Base-by-base conservation (phyloP, 176 grass and related monocot genomes). In the Carex kokanica region DNA sequence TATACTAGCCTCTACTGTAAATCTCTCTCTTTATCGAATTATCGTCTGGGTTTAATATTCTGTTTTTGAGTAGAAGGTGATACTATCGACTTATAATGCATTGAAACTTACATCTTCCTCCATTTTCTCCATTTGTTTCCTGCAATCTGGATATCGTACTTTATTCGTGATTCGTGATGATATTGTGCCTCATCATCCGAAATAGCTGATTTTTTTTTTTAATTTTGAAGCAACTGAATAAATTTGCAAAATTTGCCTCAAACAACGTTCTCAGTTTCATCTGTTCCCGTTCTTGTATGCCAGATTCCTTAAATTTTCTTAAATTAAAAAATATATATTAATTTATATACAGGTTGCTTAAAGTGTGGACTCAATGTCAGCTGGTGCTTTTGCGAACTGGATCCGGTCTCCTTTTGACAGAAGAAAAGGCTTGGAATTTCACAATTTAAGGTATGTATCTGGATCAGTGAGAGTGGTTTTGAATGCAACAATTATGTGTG, bases 381-480 rank as follows among this genome's bases (percentile, higher is more conserved):
- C 96, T 29, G 89, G 80, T 38, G 86, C 69, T 24, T 70, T 91
- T 57, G 79, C 92, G 49, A 98, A 77, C 82, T 91, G 86, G 88
- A 90, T 95, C 83, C 88, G 88, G 79, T 77, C 86, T 40, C 84
- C 96, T 80, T 88, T 91, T 52, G 88, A 91, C 25, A 36, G 41
- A 53, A 40, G 84, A 72, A 90, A 81, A 67, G 82, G 72, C 53
- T 84, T 85, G 51, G 92, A 95, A 41, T 72, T 84, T 80, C 92
- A 89, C 79, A 91, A 75, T 78, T 83, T 91, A 74, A 95, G 96
- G 93, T 98, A 32, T 5, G 32, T 86, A 34, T 38, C 18, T 69
- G 27, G 24, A 82, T 23, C 21, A 31, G 5, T 60, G 49, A 25
- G 14, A 78, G 18, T 59, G 23, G 65, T 85, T 85, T 78, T 85